Percentiles rank a stretch among this genome's conserved stretches.
Conservation (phyloP, 1,284 basidiomycete species). For the Austroboletus olivaceoglutinosus region DNA sequence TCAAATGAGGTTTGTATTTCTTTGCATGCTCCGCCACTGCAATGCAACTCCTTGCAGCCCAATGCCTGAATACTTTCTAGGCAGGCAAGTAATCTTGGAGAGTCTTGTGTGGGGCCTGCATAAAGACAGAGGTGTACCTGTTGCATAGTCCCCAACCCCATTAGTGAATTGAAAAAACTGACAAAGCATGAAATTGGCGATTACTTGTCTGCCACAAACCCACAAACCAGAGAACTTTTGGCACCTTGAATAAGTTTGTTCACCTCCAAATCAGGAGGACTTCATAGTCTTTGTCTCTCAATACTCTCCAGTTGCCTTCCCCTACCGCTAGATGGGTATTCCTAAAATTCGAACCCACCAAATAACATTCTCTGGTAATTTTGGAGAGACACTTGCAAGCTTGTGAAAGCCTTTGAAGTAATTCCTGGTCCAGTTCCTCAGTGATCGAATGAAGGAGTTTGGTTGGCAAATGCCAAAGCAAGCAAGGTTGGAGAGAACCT, state of each 20-base stretch:
- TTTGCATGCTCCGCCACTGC: too few species aligned
- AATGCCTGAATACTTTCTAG: too few species aligned
- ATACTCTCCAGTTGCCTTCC: neutral
- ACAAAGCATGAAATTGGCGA: conserved; percentile 1
- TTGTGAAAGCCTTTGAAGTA: neutral
- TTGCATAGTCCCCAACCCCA: neutral
- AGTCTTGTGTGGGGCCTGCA: neutral
- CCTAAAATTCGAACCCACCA: neutral
- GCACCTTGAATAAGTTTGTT: neutral
- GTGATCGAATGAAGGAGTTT: neutral
- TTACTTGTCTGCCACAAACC: neutral
- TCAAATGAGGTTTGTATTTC: too few species aligned
- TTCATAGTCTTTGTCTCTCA: conserved; percentile 3
- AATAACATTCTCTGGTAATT: neutral
- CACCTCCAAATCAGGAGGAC: conserved; percentile 6
- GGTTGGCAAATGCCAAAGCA: neutral
- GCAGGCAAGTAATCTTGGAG: neutral
- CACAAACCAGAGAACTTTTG: neutral
- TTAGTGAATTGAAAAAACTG: conserved; percentile 5
- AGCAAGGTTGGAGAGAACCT: neutral
- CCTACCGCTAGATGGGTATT: neutral
- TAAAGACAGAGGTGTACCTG: conserved; percentile 2
- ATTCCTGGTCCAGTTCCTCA: conserved; percentile 2
- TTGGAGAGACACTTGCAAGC: conserved; percentile 1
- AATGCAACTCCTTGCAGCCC: too few species aligned